Base-by-base conservation (phyloP, 1,284 basidiomycete genomes). In the Exsudoporus floridanus region DNA sequence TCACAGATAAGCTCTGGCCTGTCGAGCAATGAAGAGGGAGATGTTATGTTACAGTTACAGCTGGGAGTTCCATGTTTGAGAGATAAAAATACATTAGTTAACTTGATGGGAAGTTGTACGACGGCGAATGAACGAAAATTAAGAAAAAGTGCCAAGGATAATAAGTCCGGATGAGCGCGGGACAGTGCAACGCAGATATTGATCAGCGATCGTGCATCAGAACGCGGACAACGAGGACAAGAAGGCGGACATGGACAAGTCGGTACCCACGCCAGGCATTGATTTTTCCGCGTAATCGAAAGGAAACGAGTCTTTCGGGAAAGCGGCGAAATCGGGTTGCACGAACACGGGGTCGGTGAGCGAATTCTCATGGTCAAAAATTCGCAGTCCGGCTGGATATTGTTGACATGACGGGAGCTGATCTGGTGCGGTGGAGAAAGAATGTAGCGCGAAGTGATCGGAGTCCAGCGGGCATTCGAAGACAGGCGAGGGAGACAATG, bases 351-450 rank as follows among this genome's bases (percentile, higher is more conserved):
- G 37, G 27, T 49, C 36, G 13, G 41, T 27, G 14, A 64, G 23
- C n/a, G 44, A 13, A 35, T 56, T 47, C n/a, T 56, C 55, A 10
- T 54, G 57, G 54, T 51, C 51, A 14, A 63, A 71, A 42, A 55
- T 40, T 46, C 55, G 51, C 46, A 69, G 52, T 28, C 46, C 52
- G 13, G 56, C 52, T 39, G 58, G 16, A 42, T 66, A 71, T 8
- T 48, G 63, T 47, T 55, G 56, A 27, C 57, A 66, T 25, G 56
- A 25, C 7, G 49, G 63, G 18, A 57, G 40, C 3, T 49, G 61
- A 16, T 55, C 56, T 40, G 63, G 65, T 54, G 75, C 63, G 67
- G 80, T 78, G 61, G 81, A 73, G 72, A 82, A 86, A 49, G 75
- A 67, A 62, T 67, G 70, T 55, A 79, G 75, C 46, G 73, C 73